Conservation (phyloP, 768 basidiomycete genomes). For the Tricholoma matsutake region DNA sequence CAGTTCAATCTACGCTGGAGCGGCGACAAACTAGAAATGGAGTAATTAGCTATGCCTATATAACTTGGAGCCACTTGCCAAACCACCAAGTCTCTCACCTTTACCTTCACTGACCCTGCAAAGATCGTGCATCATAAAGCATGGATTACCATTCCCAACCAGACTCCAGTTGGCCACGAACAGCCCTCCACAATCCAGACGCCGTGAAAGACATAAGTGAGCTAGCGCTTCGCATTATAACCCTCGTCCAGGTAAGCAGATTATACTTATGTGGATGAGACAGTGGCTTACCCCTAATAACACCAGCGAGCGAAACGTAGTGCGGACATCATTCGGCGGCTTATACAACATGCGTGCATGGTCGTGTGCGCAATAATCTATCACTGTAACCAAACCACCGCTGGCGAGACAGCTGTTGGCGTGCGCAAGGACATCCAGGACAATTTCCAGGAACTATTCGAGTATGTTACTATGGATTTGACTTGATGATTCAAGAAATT, state of each 20-base stretch:
- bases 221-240: neutral
- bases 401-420: neutral
- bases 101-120: neutral
- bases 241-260: neutral
- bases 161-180: neutral
- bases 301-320: too few species aligned
- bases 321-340: neutral
- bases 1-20: too few species aligned
- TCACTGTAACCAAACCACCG: neutral
- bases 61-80: neutral
- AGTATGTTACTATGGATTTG: neutral
- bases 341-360: neutral
- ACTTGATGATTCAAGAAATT: neutral
- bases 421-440: neutral
- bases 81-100: neutral
- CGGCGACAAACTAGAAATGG: neutral
- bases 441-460: neutral
- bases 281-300: too few species aligned
- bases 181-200: neutral
- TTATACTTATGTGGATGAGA: neutral
- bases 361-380: neutral
- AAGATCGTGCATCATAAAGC: neutral
- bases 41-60: neutral
- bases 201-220: neutral
- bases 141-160: neutral